Evolutionary conservation across 1,284 basidiomycete genomes (phyloP), one percentile per base, ranked within the genome.

Genomic region (Puccinia hordei): DNA sequence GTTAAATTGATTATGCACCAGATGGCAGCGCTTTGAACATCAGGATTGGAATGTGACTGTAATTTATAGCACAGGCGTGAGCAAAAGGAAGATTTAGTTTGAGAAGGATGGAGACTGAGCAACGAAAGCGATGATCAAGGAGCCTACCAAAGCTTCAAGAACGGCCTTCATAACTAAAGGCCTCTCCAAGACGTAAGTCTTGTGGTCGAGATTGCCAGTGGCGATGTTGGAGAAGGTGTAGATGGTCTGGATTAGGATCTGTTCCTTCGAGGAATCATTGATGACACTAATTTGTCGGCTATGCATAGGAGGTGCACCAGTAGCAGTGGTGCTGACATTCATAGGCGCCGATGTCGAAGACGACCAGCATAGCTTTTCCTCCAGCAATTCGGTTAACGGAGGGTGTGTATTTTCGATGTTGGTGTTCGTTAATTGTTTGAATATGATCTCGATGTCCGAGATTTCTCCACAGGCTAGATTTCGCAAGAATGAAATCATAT

Each of bases 1-100:
- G 77, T 71, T 46, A 79, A 51, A 44, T 79, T 79, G 38, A 71
- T 79, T 24, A 79, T 49, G 63, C 77, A 79, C 77, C 77, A 79
- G 24, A 79, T 72, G 8, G 77, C 66, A 51, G 68, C 77, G 33
- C 46, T 35, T 71, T 79, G 66, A 6, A 79, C 49, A 27, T 79
- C 77, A 15, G 68, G 44, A 63, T 79, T 79, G 27, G 41, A 24
- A 72, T 79, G 77, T n/a, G 77, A 79, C 77, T 79, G n/a, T n/a
- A n/a, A n/a, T n/a, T 27, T 2, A 33, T 41, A 15, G 3, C 49
- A 35, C 30, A 35, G 61, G 6, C 13, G 24, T 15, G 30, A 63
- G 27, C 30, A 35, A 22, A 35, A 63, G 4, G 27, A 35, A 63
- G 8, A 63, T 63, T n/a, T 10, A n/a, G 41, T 9, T 41, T 8